Conservation (phyloP, 257 asterid species). For the Fraxinus excelsior region DNA sequence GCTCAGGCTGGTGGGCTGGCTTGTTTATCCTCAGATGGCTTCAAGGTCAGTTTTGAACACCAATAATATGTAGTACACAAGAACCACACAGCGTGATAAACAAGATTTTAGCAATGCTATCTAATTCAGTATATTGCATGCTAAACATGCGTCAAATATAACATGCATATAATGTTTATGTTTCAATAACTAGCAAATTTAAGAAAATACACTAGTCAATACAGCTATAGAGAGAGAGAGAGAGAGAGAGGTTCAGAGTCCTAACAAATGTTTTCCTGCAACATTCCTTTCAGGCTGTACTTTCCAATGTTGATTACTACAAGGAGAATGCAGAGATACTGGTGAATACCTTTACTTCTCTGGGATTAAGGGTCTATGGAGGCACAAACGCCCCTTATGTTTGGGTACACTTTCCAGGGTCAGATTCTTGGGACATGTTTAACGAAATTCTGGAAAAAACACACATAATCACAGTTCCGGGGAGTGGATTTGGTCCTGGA, state of each 20-base stretch:
- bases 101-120: neutral
- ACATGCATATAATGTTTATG: neutral
- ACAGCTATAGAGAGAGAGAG: neutral
- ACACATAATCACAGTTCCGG: slow-evolving; percentile 82
- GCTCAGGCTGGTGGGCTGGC: slow-evolving; percentile 95
- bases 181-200: neutral
- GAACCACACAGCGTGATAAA: neutral
- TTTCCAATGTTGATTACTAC: slow-evolving; percentile 62
- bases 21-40: slow-evolving; percentile 67
- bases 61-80: neutral
- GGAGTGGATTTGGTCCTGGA: slow-evolving; percentile 90
- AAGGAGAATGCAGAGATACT: slow-evolving; percentile 71
- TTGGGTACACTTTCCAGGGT: slow-evolving; percentile 92
- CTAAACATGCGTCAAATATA: neutral
- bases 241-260: neutral
- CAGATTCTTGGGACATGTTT: slow-evolving; percentile 80
- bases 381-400: slow-evolving; percentile 87
- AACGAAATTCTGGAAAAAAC: slow-evolving; percentile 71
- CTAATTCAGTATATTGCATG: neutral
- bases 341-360: slow-evolving; percentile 62
- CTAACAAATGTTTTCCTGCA: neutral
- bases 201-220: neutral
- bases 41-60: slow-evolving; percentile 45
- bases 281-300: slow-evolving; percentile 42
- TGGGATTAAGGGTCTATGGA: slow-evolving; percentile 67